Base-by-base conservation (phyloP, 768 basidiomycete species). In the Amanita phalloides region DNA sequence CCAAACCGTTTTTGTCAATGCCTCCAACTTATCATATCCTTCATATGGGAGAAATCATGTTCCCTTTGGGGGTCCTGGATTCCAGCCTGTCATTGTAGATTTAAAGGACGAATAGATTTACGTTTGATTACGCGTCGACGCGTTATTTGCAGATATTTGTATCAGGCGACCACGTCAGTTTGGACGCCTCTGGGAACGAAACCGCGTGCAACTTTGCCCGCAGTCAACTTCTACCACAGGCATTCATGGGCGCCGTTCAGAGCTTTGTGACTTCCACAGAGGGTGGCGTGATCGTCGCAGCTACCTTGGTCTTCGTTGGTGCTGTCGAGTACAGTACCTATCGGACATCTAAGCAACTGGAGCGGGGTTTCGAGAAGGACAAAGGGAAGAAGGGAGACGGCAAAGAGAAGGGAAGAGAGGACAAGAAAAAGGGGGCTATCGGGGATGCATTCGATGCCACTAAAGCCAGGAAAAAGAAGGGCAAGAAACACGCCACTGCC, bases 1-100 rank as follows among this genome's bases (percentile, higher is more conserved):
- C 36, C 56, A 53, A 25, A 76, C 74, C 0, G 68, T 73, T 3
- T 75, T 77, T 53, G 68, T 73, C 13, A 76, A 77, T 54, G 74
- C 70, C 4, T 67, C 74, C 3, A 72, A 67, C 54, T 68, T 58
- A 58, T 71, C 73, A 1, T 49, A 61, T 13, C 72, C 71, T 0
- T 46, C 51, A 2, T 54, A 56, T 1, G 59, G 61, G 4, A 54
- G 56, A 52, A 13, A 42, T 48, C 11, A 58, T 55, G 43, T 55
- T 62, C 53, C 49, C 3, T 68, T 68, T 56, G 75, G 69, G 32
- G 73, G 72, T 3, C 66, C 64, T 2, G 71, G 72, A 1, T 71
- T 72, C 33, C 69, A 72, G 42, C 65, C 75, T 38, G 64, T 75
- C 23, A 61, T 76, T 17, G 69, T 75, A 0, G 73, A 76, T 60